Evolutionary conservation across 495 filamentous ascomycete species (phyloP), one percentile per base, ranked within the genome.

Genomic region (Neurospora intermedia): DNA sequence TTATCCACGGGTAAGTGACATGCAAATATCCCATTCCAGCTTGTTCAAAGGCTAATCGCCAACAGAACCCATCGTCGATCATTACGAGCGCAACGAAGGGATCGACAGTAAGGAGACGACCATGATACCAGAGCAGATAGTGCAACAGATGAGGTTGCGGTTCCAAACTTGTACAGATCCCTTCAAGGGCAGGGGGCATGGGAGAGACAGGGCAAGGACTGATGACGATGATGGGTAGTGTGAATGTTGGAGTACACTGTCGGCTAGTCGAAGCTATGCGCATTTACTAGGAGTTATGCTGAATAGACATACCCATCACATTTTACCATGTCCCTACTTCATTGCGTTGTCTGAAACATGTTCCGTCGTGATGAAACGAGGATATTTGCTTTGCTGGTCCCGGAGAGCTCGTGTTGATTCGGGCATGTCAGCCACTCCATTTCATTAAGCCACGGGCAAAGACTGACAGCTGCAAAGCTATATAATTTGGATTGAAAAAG

Each of bases 71-170:
- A 13, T 62, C 54, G 35, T 62, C 54, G 13, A 62, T 62, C 2
- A 35, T 62, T 2, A 62, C 54, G 0, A 62, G 6, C 0, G 54
- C 54, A 8, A 62, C 54, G 2, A 62, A 62, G 0, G 54, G 54
- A 1, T 62, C 54, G 2, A 62, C 54, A 2, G 54, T 0, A 0
- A 13, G 2, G 54, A 1, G 31, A 15, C 11, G 54, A 8, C 27
- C 13, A 9, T 62, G 54, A 35, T 62, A 6, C 5, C 1, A 2
- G 4, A 6, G 1, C 23, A 23, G 45, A 2, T 20, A 23, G 10
- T 15, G 20, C 23, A 4, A 2, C 0, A 6, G 20, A 27, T 15
- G 20, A 1, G 4, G 1, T 48, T 54, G 10, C n/a, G 0, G n/a
- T 11, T 48, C n/a, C 0, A 13, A 48, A 11, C 4, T 48, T 6